phyloP scores from a whole-genome alignment of 83 land plant species.

The Isoetes engelmannii region DNA sequence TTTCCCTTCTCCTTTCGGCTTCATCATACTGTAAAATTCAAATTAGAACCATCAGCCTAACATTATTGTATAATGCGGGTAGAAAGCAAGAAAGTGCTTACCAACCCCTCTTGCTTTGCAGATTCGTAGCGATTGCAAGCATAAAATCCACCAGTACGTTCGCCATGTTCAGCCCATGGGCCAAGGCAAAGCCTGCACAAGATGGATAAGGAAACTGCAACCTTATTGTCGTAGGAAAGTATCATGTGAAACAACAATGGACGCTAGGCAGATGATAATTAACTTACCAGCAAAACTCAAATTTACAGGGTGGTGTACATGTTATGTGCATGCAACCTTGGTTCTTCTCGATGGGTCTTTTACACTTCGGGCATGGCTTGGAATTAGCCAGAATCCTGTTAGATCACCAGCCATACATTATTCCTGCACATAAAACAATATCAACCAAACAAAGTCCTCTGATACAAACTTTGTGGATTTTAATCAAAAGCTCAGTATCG shows the following conservation, averaged over 20 bases:
- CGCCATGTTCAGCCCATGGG: constrained; percentile 44
- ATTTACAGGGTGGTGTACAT: constrained; percentile 56
- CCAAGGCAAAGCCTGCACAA: constrained; percentile 37
- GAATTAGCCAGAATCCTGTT: constrained; percentile 45
- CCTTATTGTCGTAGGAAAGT: too few relatives aligned
- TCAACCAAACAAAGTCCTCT: too few relatives aligned
- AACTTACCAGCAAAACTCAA: constrained; percentile 54
- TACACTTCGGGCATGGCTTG: constrained; percentile 58
- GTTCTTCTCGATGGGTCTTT: constrained; percentile 56
- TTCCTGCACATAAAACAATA: too few relatives aligned
- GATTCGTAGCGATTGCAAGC: constrained; percentile 43
- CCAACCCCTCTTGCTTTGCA: constrained; percentile 43
- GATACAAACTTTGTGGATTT: too few relatives aligned
- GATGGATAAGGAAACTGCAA: too few relatives aligned
- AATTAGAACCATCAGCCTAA: not conserved
- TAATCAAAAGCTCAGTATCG: not conserved
- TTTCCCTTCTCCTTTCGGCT: constrained; percentile 36
- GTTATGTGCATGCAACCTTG: constrained; percentile 61
- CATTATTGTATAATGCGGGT: not conserved
- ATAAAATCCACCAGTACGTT: constrained; percentile 41
- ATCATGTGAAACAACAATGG: not conserved
- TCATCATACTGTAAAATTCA: constrained; percentile 32
- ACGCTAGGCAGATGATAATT: not conserved
- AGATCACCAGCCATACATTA: too few relatives aligned
- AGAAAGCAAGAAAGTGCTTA: constrained; percentile 7